Conservation (phyloP, 2,329 filamentous ascomycete genomes). For the Apiospora marii region DNA sequence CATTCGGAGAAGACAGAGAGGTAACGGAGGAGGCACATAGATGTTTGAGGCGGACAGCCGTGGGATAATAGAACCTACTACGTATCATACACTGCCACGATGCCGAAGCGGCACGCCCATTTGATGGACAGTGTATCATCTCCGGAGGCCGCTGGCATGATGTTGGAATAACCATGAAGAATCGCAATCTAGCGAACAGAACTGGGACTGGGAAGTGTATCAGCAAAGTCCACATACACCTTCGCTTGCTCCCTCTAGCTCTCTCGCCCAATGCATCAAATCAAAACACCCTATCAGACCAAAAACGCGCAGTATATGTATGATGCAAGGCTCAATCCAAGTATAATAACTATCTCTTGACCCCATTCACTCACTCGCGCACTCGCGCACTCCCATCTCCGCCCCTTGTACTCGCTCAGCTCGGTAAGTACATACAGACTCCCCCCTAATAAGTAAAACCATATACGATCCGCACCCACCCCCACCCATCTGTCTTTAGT, state of each 20-base stretch:
- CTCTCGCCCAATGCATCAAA: not conserved
- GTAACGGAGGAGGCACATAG: not conserved
- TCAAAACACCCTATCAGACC: not conserved
- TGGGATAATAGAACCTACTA: not conserved
- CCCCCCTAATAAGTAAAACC: not conserved
- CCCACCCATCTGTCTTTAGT: not conserved
- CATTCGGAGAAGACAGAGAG: no score
- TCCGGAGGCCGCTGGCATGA: no score
- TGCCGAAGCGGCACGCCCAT: not conserved
- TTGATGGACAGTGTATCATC: no score
- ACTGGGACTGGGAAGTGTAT: not conserved
- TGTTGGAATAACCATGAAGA: no score
- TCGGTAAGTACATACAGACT: not conserved
- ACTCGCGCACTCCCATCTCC: not conserved
- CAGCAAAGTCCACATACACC: not conserved
- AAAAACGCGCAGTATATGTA: not conserved
- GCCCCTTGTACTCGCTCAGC: not conserved
- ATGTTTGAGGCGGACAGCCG: not conserved
- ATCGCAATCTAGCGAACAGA: not conserved
- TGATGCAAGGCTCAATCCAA: conserved; percentile 3
- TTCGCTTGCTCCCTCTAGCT: not conserved
- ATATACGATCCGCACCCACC: not conserved
- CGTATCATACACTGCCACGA: not conserved
- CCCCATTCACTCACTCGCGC: not conserved
- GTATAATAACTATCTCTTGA: conserved; percentile 6